These are phyloP conservation scores for Diplodia intermedia DNA, from an alignment of 2,329 filamentous ascomycete genomes.

Conservation along the genomic window DNA sequence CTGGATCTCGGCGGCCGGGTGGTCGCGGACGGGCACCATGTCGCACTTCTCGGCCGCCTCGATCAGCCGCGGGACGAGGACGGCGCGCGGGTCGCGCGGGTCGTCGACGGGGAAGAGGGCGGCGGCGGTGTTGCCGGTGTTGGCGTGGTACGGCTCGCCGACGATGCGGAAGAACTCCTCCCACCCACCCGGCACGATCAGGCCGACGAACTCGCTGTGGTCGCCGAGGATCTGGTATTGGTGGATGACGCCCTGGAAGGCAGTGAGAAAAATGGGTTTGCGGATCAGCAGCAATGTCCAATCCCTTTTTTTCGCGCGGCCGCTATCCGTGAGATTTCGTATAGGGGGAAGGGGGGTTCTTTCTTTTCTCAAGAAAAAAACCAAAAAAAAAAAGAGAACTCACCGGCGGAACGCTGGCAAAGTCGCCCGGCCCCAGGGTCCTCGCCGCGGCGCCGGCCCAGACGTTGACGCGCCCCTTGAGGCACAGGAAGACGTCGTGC, in stretches of 20 bases:
- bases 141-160: slow-evolving; percentile 55
- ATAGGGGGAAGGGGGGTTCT: too few relatives aligned
- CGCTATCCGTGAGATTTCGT: too few relatives aligned
- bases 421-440: slow-evolving; percentile 62
- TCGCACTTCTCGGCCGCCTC: slow-evolving; percentile 63
- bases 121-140: slow-evolving; percentile 50
- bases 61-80: slow-evolving; percentile 62
- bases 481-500: slow-evolving; percentile 64
- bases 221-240: slow-evolving; percentile 62
- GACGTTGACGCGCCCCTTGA: slow-evolving; percentile 62
- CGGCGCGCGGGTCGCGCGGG: slow-evolving; percentile 57
- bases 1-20: neutral
- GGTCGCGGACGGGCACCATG: slow-evolving; percentile 48
- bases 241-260: slow-evolving; percentile 57
- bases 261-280: neutral
- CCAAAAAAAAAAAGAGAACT: slow-evolving; percentile 32
- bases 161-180: slow-evolving; percentile 67
- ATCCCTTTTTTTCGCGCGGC: too few relatives aligned
- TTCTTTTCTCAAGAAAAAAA: too few relatives aligned
- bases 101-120: slow-evolving; percentile 60
- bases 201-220: slow-evolving; percentile 61
- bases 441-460: slow-evolving; percentile 63
- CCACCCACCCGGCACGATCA: slow-evolving; percentile 66
- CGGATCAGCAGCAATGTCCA: neutral
- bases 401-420: slow-evolving; percentile 64